Percentiles rank a stretch among this genome's conserved stretches.
phyloP scores from a whole-genome alignment of 805 yeast genomes.

The Kodamaea neixiangensis region DNA sequence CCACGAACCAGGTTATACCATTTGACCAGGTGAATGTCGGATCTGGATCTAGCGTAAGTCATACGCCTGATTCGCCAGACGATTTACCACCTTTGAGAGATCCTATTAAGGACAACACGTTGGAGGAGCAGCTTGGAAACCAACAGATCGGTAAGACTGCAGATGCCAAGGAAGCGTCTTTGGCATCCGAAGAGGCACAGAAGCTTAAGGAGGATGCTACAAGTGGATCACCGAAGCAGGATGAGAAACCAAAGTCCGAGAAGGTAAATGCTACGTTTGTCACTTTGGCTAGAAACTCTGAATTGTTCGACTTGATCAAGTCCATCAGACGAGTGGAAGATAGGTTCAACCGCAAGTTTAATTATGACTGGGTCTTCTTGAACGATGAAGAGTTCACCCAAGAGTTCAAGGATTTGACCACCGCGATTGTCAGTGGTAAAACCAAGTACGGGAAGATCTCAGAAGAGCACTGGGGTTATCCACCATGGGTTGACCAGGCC shows the following conservation, averaged over 20 bases:
- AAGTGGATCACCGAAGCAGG: too few species aligned
- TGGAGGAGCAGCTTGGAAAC: slow-evolving; percentile 6
- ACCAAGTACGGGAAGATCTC: slow-evolving; percentile 80
- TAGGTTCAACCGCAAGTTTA: slow-evolving; percentile 75
- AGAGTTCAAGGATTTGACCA: slow-evolving; percentile 72
- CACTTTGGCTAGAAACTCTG: slow-evolving; percentile 73
- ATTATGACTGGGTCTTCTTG: slow-evolving; percentile 94
- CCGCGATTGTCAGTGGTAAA: slow-evolving; percentile 75
- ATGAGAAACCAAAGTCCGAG: slow-evolving; percentile 13
- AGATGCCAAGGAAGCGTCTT: slow-evolving; percentile 8
- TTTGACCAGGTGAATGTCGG: background rate
- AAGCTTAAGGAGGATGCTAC: slow-evolving; percentile 10
- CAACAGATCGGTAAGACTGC: slow-evolving; percentile 6
- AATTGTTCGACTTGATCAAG: slow-evolving; percentile 57
- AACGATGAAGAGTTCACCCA: slow-evolving; percentile 85
- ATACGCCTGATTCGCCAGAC: too few species aligned
- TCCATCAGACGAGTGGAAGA: slow-evolving; percentile 83
- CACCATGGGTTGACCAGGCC: slow-evolving; percentile 74
- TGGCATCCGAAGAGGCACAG: slow-evolving; percentile 11
- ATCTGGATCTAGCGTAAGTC: too few species aligned
- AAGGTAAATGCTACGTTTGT: slow-evolving; percentile 80
- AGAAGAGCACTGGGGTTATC: slow-evolving; percentile 82
- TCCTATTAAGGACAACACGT: slow-evolving; percentile 12
- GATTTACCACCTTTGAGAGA: background rate
- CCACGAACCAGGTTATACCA: slow-evolving; percentile 14